Evolutionary conservation across 2,329 filamentous ascomycete genomes (phyloP).

Genomic region (Arachnomyces sp.): DNA sequence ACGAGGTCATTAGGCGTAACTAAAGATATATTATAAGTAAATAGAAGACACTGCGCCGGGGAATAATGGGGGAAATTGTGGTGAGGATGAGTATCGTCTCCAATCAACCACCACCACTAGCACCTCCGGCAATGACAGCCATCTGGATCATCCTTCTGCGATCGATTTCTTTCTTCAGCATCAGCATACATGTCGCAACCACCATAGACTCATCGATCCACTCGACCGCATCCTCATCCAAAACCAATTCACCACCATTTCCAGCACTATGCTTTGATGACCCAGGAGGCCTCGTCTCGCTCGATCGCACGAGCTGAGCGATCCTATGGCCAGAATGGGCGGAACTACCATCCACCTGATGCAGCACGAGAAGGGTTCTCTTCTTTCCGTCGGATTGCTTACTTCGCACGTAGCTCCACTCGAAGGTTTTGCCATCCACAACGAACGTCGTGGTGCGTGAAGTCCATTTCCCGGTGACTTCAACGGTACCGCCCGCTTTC

Average conservation of each 20-base stretch:
- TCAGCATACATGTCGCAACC: conserved; percentile 50
- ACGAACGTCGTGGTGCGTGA: conserved; percentile 43
- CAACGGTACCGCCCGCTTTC: conserved; percentile 17
- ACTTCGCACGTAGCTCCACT: conserved; percentile 50
- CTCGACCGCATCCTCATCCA: conserved; percentile 40
- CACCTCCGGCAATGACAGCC: conserved; percentile 22
- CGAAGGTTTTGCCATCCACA: conserved; percentile 43
- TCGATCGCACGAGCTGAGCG: conserved; percentile 34
- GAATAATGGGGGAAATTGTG: no score
- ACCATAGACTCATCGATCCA: conserved; percentile 42
- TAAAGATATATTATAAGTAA: no score
- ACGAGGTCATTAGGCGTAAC: no score
- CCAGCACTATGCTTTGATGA: conserved; percentile 31
- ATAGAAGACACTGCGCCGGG: no score
- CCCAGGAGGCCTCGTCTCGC: conserved; percentile 34
- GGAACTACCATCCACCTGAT: conserved; percentile 8
- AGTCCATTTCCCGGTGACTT: conserved; percentile 33
- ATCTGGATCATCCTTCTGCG: conserved; percentile 47
- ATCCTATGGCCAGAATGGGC: conserved; percentile 14
- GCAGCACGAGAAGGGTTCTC: conserved; percentile 21
- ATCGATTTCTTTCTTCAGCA: conserved; percentile 62
- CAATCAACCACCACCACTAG: neutral
- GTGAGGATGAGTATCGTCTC: no score
- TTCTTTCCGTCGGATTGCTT: conserved; percentile 29
- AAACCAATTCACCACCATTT: conserved; percentile 42